Evolutionary conservation across 192 early-diverging fungal genomes (phyloP).

Genomic region (Coemansia sp.): DNA sequence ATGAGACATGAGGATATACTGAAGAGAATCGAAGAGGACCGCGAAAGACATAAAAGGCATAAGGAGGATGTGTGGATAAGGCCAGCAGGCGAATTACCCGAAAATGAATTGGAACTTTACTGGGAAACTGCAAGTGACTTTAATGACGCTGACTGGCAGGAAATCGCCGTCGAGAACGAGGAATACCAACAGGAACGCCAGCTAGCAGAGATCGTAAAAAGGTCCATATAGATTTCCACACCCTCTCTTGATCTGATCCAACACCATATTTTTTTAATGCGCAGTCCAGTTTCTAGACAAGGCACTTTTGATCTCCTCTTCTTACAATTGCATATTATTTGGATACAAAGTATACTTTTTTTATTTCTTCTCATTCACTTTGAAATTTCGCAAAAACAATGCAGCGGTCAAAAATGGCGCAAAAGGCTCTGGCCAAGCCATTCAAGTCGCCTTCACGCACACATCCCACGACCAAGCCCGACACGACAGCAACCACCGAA

Average conservation of each 20-base stretch:
- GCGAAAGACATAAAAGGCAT: constrained; percentile 58
- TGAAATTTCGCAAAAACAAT: constrained; percentile 8
- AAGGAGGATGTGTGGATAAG: constrained; percentile 62
- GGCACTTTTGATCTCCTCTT: neutral
- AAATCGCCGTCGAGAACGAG: constrained; percentile 40
- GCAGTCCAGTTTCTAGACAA: constrained; percentile 1
- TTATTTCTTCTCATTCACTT: constrained; percentile 7
- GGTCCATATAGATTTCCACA: neutral
- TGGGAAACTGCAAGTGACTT: constrained; percentile 59
- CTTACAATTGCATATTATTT: neutral
- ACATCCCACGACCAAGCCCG: neutral
- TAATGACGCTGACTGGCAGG: constrained; percentile 49
- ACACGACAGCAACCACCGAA: neutral
- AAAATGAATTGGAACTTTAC: constrained; percentile 43
- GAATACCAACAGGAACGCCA: constrained; percentile 33
- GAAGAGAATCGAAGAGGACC: constrained; percentile 60
- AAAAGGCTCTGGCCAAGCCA: constrained; percentile 33
- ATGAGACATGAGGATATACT: constrained; percentile 56
- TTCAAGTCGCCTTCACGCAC: constrained; percentile 46
- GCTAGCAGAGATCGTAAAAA: constrained; percentile 4
- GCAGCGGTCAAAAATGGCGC: constrained; percentile 22
- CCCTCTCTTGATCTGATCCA: neutral
- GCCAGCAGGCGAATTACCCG: constrained; percentile 27
- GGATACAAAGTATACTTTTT: neutral
- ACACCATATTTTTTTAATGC: constrained; percentile 9